Evolutionary conservation across 345 rosid species (phyloP).

Genomic region (Nasturtium officinale): DNA sequence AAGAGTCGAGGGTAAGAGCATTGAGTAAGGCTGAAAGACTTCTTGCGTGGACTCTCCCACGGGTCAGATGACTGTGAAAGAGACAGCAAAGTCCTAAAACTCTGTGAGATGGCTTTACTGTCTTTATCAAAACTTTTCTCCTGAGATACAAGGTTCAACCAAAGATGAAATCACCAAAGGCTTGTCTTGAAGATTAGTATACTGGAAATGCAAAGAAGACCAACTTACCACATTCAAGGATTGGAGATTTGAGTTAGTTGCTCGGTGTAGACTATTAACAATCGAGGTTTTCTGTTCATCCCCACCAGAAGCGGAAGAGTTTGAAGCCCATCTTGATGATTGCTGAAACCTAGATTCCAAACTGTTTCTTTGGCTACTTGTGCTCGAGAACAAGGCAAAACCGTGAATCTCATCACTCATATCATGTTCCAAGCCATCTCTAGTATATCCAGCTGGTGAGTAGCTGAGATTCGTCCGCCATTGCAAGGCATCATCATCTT

Average conservation of each 20-base stretch:
- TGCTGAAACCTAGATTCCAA: no score
- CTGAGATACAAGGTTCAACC: constrained; percentile 46
- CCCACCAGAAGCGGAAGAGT: constrained; percentile 48
- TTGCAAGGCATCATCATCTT: constrained; percentile 59
- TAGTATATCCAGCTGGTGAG: constrained; percentile 74
- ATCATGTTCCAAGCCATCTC: constrained; percentile 58
- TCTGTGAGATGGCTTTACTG: constrained; percentile 52
- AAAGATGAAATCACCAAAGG: constrained; percentile 3
- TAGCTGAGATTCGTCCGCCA: constrained; percentile 85
- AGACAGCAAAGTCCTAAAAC: constrained; percentile 61
- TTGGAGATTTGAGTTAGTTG: constrained; percentile 53
- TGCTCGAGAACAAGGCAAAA: constrained; percentile 52
- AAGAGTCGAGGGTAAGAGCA: constrained; percentile 69
- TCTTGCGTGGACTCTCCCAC: constrained; percentile 58
- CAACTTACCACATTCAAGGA: constrained; percentile 56
- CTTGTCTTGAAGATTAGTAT: not conserved
- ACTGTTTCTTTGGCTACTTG: no score
- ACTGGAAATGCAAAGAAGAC: not conserved
- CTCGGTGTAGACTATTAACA: constrained; percentile 43
- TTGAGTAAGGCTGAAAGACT: constrained; percentile 46
- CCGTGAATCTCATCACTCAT: constrained; percentile 40
- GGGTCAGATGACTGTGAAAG: constrained; percentile 54
- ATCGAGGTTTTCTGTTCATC: constrained; percentile 22
- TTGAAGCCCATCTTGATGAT: no score
- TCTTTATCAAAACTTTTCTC: constrained; percentile 46